These are phyloP conservation scores for Podochytrium sp. DNA, from an alignment of 192 early-diverging fungal genomes.

Conservation along the genomic window DNA sequence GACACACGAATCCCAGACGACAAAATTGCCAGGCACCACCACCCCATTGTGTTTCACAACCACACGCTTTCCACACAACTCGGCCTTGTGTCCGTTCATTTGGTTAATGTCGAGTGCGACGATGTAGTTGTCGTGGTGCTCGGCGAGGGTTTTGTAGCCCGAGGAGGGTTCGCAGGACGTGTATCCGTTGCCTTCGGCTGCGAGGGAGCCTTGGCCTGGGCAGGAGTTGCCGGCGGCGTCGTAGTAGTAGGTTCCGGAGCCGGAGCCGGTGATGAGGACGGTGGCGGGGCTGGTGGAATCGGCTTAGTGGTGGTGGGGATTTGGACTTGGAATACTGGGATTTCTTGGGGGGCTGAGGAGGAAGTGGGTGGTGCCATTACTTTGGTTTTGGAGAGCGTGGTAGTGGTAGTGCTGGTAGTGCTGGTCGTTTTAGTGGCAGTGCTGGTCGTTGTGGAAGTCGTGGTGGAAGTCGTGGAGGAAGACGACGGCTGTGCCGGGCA, in stretches of 20 bases:
- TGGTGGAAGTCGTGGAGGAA: too few species aligned
- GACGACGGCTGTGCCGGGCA: too few species aligned
- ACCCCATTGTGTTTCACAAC: neutral
- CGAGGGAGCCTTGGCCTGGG: neutral
- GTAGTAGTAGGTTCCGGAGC: slow-evolving; percentile 15
- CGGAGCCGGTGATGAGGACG: slow-evolving; percentile 3
- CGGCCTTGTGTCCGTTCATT: slow-evolving; percentile 12
- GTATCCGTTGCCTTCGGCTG: slow-evolving; percentile 15
- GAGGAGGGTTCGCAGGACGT: slow-evolving; percentile 14
- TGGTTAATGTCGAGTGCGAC: slow-evolving; percentile 18
- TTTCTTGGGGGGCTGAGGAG: neutral
- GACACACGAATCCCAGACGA: slow-evolving; percentile 15
- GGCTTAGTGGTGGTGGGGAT: neutral
- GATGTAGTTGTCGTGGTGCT: slow-evolving; percentile 9
- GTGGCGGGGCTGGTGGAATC: neutral
- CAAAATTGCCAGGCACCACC: neutral
- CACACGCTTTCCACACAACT: slow-evolving; percentile 19
- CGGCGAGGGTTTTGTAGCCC: neutral
- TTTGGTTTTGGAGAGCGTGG: neutral
- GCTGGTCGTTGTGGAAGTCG: neutral
- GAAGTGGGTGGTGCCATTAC: neutral
- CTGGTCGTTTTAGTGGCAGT: neutral
- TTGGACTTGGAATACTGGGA: neutral
- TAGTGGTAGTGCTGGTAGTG: neutral
- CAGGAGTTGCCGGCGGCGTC: slow-evolving; percentile 1